Evolutionary conservation across 106 monocot species (phyloP).

Genomic region (Dendrobium officinale): DNA sequence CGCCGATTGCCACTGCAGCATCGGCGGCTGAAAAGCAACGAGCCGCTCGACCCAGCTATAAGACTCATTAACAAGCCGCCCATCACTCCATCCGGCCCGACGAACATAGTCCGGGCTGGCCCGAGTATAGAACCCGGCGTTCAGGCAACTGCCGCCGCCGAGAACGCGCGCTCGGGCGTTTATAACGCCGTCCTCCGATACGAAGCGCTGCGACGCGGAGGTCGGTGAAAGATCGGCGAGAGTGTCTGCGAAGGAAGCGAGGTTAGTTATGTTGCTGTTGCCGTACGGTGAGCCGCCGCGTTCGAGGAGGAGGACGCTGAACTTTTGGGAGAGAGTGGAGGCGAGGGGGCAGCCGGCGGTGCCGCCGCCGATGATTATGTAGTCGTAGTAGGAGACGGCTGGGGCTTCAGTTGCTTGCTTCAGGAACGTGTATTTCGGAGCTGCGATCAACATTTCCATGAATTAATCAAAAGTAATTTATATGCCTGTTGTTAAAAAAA

Average conservation of each 20-base stretch:
- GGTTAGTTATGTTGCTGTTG: slow-evolving; percentile 12
- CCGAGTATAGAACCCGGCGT: slow-evolving; percentile 22
- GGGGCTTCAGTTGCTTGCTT: slow-evolving; percentile 8
- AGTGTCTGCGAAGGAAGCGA: slow-evolving; percentile 17
- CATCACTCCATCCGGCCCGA: slow-evolving; percentile 6
- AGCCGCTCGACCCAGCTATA: slow-evolving; percentile 53
- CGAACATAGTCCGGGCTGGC: slow-evolving; percentile 10
- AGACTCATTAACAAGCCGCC: slow-evolving; percentile 32
- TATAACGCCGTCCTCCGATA: slow-evolving; percentile 16
- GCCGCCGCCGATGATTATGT: slow-evolving; percentile 23
- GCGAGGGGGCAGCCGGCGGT: slow-evolving; percentile 24
- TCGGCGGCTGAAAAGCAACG: slow-evolving; percentile 32
- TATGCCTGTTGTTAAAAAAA: too few relatives aligned
- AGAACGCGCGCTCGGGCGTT: slow-evolving; percentile 19
- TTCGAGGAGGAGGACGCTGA: slow-evolving; percentile 8
- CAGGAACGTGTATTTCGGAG: slow-evolving; percentile 20
- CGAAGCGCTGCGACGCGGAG: slow-evolving; percentile 9
- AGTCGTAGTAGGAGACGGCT: slow-evolving; percentile 18
- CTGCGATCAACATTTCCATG: not conserved
- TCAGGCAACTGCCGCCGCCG: slow-evolving; percentile 22
- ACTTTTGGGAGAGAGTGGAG: slow-evolving; percentile 16
- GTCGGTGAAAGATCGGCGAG: slow-evolving; percentile 8
- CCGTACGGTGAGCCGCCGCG: slow-evolving; percentile 15
- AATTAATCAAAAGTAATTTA: too few relatives aligned
- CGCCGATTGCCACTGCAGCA: slow-evolving; percentile 65